A percentile compares a stretch with the other conserved stretches of the same genome.
phyloP scores from a whole-genome alignment of 2,329 filamentous ascomycete species.

The Colletotrichum sp. region DNA sequence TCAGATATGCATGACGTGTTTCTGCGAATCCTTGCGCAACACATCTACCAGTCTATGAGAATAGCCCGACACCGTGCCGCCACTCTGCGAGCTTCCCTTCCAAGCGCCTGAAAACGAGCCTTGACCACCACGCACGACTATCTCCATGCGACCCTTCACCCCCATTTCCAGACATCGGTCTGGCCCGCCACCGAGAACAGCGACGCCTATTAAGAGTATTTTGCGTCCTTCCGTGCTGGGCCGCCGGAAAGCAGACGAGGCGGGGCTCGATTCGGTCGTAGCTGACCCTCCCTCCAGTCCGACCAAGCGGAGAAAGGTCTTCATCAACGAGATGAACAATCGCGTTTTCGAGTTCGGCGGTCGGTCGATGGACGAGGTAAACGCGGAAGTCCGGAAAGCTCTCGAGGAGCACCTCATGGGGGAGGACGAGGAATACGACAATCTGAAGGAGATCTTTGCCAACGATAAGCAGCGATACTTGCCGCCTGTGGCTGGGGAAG shows the following conservation, averaged over 20 bases:
- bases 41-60: slow-evolving; percentile 27
- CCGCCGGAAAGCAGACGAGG: slow-evolving; percentile 49
- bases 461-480: slow-evolving; percentile 50
- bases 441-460: slow-evolving; percentile 64
- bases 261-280: slow-evolving; percentile 41
- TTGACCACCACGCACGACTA: not conserved
- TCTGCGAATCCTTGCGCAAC: slow-evolving; percentile 22
- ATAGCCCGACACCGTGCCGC: slow-evolving; percentile 22
- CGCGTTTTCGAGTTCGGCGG: slow-evolving; percentile 60
- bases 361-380: slow-evolving; percentile 60
- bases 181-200: slow-evolving; percentile 35
- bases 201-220: slow-evolving; percentile 58
- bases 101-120: not conserved
- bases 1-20: slow-evolving; percentile 27
- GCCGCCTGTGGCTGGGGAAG: slow-evolving; percentile 44
- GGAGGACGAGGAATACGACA: slow-evolving; percentile 65
- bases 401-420: slow-evolving; percentile 62
- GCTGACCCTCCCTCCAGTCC: slow-evolving; percentile 46
- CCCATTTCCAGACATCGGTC: slow-evolving; percentile 37
- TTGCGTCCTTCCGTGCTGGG: slow-evolving; percentile 53
- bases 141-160: slow-evolving; percentile 38
- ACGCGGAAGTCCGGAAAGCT: slow-evolving; percentile 58
- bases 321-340: slow-evolving; percentile 64
- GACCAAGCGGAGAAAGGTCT: slow-evolving; percentile 60
- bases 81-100: not conserved